phyloP scores from a whole-genome alignment of 2,329 filamentous ascomycete species.

The Torrubiella hemipterigena region DNA sequence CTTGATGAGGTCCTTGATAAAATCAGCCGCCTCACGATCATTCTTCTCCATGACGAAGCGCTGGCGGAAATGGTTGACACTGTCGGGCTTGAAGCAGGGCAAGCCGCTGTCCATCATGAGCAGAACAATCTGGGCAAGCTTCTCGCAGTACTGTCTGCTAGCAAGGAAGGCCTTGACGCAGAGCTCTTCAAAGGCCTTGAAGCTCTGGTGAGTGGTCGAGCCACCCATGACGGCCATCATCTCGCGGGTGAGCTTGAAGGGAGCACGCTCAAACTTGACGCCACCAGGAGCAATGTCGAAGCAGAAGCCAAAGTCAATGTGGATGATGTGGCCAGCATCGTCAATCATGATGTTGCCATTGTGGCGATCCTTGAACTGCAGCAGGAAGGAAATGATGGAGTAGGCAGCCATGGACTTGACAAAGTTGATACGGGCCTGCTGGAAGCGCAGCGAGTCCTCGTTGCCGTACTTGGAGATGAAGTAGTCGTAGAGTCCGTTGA shows the following conservation, averaged over 20 bases:
- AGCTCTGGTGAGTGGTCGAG: constrained; percentile 70
- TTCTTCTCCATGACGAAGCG: constrained; percentile 85
- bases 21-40: constrained; percentile 88
- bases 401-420: constrained; percentile 99
- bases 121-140: constrained; percentile 78
- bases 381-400: constrained; percentile 86
- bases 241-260: constrained; percentile 94
- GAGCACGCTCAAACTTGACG: constrained; percentile 93
- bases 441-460: constrained; percentile 88
- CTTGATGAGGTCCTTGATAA: constrained; percentile 79
- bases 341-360: constrained; percentile 99
- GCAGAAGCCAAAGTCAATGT: constrained; percentile 99
- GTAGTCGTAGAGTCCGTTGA: constrained; percentile 97
- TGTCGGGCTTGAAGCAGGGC: constrained; percentile 96
- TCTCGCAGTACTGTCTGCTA: constrained; percentile 72
- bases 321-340: constrained; percentile 89
- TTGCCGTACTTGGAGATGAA: constrained; percentile 96
- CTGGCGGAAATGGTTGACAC: constrained; percentile 82
- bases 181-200: constrained; percentile 92
- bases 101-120: constrained; percentile 94
- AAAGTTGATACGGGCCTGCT: constrained; percentile 91
- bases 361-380: constrained; percentile 98
- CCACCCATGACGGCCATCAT: constrained; percentile 99
- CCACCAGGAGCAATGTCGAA: constrained; percentile 97
- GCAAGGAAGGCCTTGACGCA: constrained; percentile 93